Evolutionary conservation across 345 rosid species (phyloP).

Genomic region (Pugionium dolabratum): DNA sequence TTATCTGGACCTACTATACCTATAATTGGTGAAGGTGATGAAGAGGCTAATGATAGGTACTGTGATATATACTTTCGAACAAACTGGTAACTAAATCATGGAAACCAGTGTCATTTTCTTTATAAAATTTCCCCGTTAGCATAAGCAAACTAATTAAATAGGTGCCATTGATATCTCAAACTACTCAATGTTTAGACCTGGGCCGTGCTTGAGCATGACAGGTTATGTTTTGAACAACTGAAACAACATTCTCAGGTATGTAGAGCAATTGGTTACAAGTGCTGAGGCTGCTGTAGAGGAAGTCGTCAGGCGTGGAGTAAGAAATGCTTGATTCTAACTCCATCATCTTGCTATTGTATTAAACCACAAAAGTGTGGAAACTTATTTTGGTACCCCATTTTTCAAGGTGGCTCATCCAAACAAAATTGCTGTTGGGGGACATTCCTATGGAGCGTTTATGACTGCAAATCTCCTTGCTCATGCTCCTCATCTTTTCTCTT

Average conservation of each 20-base stretch:
- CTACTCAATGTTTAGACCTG: slow-evolving; percentile 1
- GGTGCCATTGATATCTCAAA: slow-evolving; percentile 2
- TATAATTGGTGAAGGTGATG: slow-evolving; percentile 94
- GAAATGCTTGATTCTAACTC: slow-evolving; percentile 33
- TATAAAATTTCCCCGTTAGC: not conserved
- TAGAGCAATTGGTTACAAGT: slow-evolving; percentile 92
- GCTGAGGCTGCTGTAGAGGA: slow-evolving; percentile 99
- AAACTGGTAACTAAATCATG: slow-evolving; percentile 14
- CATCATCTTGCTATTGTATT: slow-evolving; percentile 1
- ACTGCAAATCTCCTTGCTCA: slow-evolving; percentile 95
- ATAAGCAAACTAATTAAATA: slow-evolving; percentile 15
- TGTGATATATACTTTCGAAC: not conserved
- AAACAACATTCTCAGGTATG: slow-evolving; percentile 57
- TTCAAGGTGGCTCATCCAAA: slow-evolving; percentile 83
- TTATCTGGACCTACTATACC: slow-evolving; percentile 98
- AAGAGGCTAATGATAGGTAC: slow-evolving; percentile 98
- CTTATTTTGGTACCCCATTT: slow-evolving; percentile 2
- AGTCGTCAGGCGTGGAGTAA: slow-evolving; percentile 85
- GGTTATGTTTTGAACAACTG: slow-evolving; percentile 18
- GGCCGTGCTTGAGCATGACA: slow-evolving; percentile 16
- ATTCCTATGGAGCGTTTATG: slow-evolving; percentile 99
- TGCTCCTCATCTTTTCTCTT: slow-evolving; percentile 95
- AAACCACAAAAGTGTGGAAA: slow-evolving; percentile 8
- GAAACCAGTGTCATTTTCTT: slow-evolving; percentile 7
- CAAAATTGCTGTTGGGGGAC: slow-evolving; percentile 96